These are phyloP conservation scores for Chaetomiaceae sp. DNA, from an alignment of 2,329 filamentous ascomycete genomes.

Conservation along the genomic window DNA sequence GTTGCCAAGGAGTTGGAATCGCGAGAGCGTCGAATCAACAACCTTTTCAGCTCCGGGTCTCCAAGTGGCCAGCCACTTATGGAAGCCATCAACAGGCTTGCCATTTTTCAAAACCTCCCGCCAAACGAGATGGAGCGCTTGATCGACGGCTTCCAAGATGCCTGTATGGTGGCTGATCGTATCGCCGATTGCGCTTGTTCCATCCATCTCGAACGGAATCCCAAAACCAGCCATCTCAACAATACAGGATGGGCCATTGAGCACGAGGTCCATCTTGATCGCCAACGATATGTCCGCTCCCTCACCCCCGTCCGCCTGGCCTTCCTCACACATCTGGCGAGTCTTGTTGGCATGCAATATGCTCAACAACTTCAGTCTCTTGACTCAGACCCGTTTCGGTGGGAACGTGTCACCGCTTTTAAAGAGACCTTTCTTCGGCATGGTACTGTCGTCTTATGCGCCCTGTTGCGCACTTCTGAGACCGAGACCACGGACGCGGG, in stretches of 20 bases:
- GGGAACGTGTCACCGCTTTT: slow-evolving; percentile 6
- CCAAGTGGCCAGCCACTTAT: neutral
- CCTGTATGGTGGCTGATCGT: slow-evolving; percentile 5
- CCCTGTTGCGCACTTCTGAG: neutral
- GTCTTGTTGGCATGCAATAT: neutral
- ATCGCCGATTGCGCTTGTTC: slow-evolving; percentile 8
- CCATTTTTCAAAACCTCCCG: neutral
- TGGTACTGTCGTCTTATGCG: slow-evolving; percentile 2
- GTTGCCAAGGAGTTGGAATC: slow-evolving; percentile 5
- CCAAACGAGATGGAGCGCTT: slow-evolving; percentile 2
- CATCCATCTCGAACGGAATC: neutral
- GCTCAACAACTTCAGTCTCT: neutral
- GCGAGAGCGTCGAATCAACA: neutral
- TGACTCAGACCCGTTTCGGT: neutral
- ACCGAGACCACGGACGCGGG: neutral
- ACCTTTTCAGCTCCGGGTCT: neutral
- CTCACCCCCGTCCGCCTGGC: slow-evolving; percentile 3
- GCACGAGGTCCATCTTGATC: slow-evolving; percentile 2
- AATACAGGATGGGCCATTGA: neutral
- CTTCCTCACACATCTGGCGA: slow-evolving; percentile 2
- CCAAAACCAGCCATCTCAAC: neutral
- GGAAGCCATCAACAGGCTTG: neutral
- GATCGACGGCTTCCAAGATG: slow-evolving; percentile 2
- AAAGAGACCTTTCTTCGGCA: slow-evolving; percentile 8
- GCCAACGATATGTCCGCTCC: slow-evolving; percentile 1